These are phyloP conservation scores for Bipolaris cookei DNA, from an alignment of 2,329 filamentous ascomycete genomes.

Conservation along the genomic window DNA sequence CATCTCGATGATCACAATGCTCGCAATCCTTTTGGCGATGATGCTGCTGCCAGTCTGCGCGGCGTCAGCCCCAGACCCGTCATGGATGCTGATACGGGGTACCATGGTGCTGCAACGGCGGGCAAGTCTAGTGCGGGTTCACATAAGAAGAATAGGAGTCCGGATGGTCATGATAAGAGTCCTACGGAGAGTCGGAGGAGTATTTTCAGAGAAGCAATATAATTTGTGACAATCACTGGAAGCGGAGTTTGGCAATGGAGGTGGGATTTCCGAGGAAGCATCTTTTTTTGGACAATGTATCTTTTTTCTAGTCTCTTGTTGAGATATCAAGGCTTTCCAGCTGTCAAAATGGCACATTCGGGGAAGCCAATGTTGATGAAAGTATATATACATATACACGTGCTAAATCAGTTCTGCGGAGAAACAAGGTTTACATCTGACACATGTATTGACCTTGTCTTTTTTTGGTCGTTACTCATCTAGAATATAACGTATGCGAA, in stretches of 20 bases:
- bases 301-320: neutral
- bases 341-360: neutral
- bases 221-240: neutral
- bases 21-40: conserved; percentile 48
- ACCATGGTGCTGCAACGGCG: conserved; percentile 47
- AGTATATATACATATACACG: neutral
- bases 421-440: neutral
- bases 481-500: neutral
- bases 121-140: conserved; percentile 48
- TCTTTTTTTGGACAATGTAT: neutral
- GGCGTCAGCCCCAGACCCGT: conserved; percentile 78
- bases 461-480: neutral
- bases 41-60: conserved; percentile 59
- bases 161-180: conserved; percentile 59
- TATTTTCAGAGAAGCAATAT: conserved; percentile 74
- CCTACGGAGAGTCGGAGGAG: conserved; percentile 70
- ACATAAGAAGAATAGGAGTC: conserved; percentile 41
- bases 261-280: neutral
- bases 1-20: conserved; percentile 38
- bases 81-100: conserved; percentile 55
- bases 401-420: neutral
- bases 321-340: neutral
- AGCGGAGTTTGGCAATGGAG: neutral
- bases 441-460: neutral
- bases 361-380: neutral